A percentile compares a stretch with the other conserved stretches of the same genome.
Conservation (phyloP, 2,329 filamentous ascomycete species). For the Pyricularia pennisetigena region DNA sequence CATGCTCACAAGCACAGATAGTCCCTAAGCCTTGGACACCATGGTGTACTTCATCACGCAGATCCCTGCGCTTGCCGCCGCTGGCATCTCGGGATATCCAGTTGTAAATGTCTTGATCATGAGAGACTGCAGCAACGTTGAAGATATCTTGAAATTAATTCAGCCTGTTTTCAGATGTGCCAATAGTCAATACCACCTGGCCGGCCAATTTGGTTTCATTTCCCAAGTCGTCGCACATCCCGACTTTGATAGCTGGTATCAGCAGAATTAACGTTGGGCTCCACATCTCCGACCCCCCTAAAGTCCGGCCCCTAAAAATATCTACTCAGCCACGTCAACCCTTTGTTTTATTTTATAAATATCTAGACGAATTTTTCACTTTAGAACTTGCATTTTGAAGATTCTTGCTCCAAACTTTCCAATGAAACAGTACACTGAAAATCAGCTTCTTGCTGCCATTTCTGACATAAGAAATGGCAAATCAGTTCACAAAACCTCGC, state of each 20-base stretch:
- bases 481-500: no score
- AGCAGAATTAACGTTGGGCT: no score
- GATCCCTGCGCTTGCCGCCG: slow-evolving; percentile 35
- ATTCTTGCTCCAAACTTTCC: no score
- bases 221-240: slow-evolving; percentile 6
- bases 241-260: slow-evolving; percentile 13
- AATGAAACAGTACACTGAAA: no score
- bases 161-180: slow-evolving; percentile 10
- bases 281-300: no score
- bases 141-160: neutral
- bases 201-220: slow-evolving; percentile 6
- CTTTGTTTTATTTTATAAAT: no score
- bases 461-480: no score
- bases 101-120: slow-evolving; percentile 12
- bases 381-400: no score
- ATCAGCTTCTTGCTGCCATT: no score
- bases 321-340: no score
- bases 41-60: slow-evolving; percentile 34
- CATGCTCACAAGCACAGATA: slow-evolving; percentile 18
- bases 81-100: slow-evolving; percentile 39
- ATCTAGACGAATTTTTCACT: no score
- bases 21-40: slow-evolving; percentile 32
- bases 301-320: no score
- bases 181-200: slow-evolving; percentile 13
- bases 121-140: slow-evolving; percentile 1